Evolutionary conservation across 208 protist species (phyloP), one percentile per base, ranked within the genome.

Genomic region (Trypanosoma platydactyli): DNA sequence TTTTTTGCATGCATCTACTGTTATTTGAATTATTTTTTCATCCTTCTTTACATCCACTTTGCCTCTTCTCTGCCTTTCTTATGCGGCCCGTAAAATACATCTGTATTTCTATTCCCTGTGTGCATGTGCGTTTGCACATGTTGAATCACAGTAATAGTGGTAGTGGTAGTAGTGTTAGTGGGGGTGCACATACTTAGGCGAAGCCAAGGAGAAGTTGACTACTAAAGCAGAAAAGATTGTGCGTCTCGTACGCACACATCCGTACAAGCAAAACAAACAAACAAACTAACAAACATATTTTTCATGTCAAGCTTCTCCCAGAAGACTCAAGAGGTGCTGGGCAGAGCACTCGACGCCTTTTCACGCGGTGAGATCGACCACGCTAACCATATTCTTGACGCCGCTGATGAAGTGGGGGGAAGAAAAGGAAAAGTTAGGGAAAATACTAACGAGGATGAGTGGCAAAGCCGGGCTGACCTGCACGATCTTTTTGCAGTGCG

Each of bases 291-390:
- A 33, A 35, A 49, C 30, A 20, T 50, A 54, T 25, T 15, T 51
- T 27, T 50, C 5, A 62, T 65, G 61, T 16, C 42, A 15, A 27
- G 30, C 35, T 27, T 62, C 46, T 68, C 69, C n/a, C 42, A 65
- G 22, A 41, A 57, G 16, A 57, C 69, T 0, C 64, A 71, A 51
- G 44, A 24, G 12, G 62, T 69, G 18, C 71, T 88, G n/a, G 30
- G 64, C 11, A 71, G 86, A 38, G 84, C 85, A 0, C 61, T 87
- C 5, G 62, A 79, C 16, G 80, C 76, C 71, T 88, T 92, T 48
- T 71, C 78, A 9, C 42, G 71, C 20, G 84, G 84, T 27, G 72
- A 90, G 25, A 64, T 94, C 13, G 71, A 71, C 13, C 50, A 49
- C 15, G 80, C 88, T 30, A 64, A 82, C 40, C 49, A 46, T 29